These are phyloP conservation scores for Venturiaceae sp. DNA, from an alignment of 2,329 filamentous ascomycete species.

Conservation along the genomic window DNA sequence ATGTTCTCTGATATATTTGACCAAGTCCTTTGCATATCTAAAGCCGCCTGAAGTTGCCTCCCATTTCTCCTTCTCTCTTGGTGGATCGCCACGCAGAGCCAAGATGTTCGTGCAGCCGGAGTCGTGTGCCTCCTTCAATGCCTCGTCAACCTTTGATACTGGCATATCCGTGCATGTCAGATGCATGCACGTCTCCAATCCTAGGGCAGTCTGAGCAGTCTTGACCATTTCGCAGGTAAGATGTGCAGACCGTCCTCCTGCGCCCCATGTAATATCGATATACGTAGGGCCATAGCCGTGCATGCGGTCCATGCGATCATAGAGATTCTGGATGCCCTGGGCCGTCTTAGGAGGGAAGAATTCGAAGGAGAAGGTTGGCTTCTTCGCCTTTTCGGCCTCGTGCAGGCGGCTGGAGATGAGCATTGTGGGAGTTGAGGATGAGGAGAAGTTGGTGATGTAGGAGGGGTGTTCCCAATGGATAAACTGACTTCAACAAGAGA, in stretches of 20 bases:
- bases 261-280: conserved; percentile 98
- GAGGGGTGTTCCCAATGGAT: neutral
- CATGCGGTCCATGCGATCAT: conserved; percentile 99
- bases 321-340: conserved; percentile 96
- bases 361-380: conserved; percentile 95
- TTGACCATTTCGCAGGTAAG: conserved; percentile 96
- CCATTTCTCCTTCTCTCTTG: conserved; percentile 90
- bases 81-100: conserved; percentile 85
- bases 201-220: conserved; percentile 89
- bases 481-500: neutral
- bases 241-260: conserved; percentile 81
- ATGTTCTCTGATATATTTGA: conserved; percentile 67
- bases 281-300: conserved; percentile 88
- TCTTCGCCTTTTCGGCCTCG: conserved; percentile 66
- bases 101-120: conserved; percentile 96
- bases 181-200: conserved; percentile 98
- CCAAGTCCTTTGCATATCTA: conserved; percentile 84
- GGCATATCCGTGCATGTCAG: conserved; percentile 98
- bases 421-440: conserved; percentile 48
- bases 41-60: conserved; percentile 79
- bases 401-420: conserved; percentile 89
- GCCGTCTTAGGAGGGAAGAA: conserved; percentile 98
- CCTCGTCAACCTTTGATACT: conserved; percentile 79
- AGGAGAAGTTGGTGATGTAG: neutral
- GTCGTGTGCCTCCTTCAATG: conserved; percentile 80